phyloP scores from a whole-genome alignment of 75 land plant genomes.

The Pseudotsuga menziesii region DNA sequence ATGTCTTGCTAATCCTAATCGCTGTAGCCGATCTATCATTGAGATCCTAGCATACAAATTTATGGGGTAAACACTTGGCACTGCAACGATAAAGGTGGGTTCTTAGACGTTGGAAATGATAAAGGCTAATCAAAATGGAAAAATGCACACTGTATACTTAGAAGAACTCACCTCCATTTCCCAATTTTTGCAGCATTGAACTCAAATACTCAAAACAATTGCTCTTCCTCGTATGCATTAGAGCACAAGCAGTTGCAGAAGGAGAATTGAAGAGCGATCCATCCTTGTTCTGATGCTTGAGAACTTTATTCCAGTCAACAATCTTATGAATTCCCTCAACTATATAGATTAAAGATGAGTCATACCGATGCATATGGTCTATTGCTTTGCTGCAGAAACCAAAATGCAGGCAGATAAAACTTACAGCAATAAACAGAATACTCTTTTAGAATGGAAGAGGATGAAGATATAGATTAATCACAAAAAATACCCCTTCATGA shows the following conservation, averaged over 20 bases:
- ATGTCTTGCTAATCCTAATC: slow-evolving; percentile 51
- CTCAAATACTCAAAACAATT: slow-evolving; percentile 35
- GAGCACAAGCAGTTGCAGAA: slow-evolving; percentile 62
- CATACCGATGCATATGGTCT: neutral
- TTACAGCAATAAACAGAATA: slow-evolving; percentile 2
- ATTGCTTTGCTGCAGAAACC: slow-evolving; percentile 5
- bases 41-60: slow-evolving; percentile 27
- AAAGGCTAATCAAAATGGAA: neutral
- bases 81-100: slow-evolving; percentile 22
- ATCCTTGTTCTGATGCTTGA: slow-evolving; percentile 50
- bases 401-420: neutral
- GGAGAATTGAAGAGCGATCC: slow-evolving; percentile 71
- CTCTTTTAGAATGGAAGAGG: neutral
- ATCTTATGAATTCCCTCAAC: slow-evolving; percentile 47
- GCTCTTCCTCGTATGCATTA: slow-evolving; percentile 22
- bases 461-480: neutral
- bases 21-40: slow-evolving; percentile 46
- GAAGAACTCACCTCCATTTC: slow-evolving; percentile 36
- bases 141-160: neutral
- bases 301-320: slow-evolving; percentile 43
- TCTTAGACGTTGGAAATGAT: neutral
- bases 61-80: slow-evolving; percentile 53
- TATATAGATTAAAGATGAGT: slow-evolving; percentile 45
- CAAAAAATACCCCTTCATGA: slow-evolving; percentile 26
- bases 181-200: slow-evolving; percentile 27